A percentile compares a stretch with the other conserved stretches of the same genome.
These are phyloP conservation scores for Heteromeles arbutifolia DNA, from an alignment of 306 rosid species.

Conservation along the genomic window DNA sequence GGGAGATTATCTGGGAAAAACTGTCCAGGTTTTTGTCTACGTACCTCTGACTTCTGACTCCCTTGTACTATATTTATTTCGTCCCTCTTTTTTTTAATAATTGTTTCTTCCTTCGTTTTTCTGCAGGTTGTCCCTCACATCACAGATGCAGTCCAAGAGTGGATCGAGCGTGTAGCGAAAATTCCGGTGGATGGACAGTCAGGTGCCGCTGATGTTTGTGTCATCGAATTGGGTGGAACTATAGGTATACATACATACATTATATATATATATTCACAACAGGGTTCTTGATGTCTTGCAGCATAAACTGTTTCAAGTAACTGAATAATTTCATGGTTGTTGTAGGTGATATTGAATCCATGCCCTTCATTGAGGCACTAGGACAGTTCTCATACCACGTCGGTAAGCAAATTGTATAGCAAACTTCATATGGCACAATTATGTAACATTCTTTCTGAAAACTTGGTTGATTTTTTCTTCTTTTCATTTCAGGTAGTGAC, in stretches of 20 bases:
- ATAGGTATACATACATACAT: conserved; percentile 24
- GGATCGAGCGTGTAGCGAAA: conserved; percentile 43
- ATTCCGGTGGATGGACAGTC: conserved; percentile 37
- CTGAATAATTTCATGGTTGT: conserved; percentile 13
- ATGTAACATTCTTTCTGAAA: not conserved
- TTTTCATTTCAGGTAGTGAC: conserved; percentile 24
- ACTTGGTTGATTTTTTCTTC: not conserved
- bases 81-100: not conserved
- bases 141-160: conserved; percentile 49
- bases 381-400: conserved; percentile 48
- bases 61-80: not conserved
- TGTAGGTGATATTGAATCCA: conserved; percentile 48
- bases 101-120: not conserved
- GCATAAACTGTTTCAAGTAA: not conserved
- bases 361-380: conserved; percentile 53
- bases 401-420: conserved; percentile 22
- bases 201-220: conserved; percentile 50
- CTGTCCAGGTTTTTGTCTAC: conserved; percentile 40
- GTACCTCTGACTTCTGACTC: not conserved
- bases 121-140: conserved; percentile 50
- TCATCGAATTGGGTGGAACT: conserved; percentile 48
- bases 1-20: conserved; percentile 52
- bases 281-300: not conserved
- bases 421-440: not conserved
- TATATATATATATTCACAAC: not conserved